A percentile compares a stretch with the other conserved stretches of the same genome.
These are phyloP conservation scores for Pseudocercospora fuligena DNA, from an alignment of 2,329 filamentous ascomycete genomes.

Conservation along the genomic window DNA sequence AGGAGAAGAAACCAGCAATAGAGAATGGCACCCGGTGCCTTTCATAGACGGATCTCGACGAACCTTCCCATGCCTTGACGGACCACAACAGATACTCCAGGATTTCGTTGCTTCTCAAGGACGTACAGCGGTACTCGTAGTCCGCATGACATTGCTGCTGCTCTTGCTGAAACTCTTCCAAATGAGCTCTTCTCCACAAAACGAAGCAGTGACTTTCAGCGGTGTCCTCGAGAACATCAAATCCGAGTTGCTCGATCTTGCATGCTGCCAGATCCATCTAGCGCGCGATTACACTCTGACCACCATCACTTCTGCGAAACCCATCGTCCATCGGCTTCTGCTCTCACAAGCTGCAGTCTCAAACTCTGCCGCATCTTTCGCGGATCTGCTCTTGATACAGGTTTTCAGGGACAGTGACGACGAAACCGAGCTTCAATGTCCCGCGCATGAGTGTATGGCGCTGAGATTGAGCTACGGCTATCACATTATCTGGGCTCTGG, in stretches of 20 bases:
- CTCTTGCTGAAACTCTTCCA: neutral
- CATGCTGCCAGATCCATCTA: neutral
- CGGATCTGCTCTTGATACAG: neutral
- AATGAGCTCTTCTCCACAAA: neutral
- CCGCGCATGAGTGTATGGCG: neutral
- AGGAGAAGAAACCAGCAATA: neutral
- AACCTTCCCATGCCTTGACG: neutral
- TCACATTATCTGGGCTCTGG: neutral
- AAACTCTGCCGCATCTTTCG: neutral
- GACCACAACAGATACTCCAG: neutral
- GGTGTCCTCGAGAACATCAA: neutral
- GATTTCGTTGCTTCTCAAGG: neutral
- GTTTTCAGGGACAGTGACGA: neutral
- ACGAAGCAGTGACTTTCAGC: neutral
- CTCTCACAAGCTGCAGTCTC: constrained; percentile 3
- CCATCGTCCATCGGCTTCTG: neutral
- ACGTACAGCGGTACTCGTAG: neutral
- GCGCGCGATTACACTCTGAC: neutral
- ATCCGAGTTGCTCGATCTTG: neutral
- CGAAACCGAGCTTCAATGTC: neutral
- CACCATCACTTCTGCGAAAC: neutral
- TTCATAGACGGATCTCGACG: neutral
- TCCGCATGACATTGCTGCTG: neutral
- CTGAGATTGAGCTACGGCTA: neutral
- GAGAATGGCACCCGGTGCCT: neutral